Percentiles rank a stretch among this genome's conserved stretches.
phyloP scores from a whole-genome alignment of 495 filamentous ascomycete species.

The Penicillium canariense region DNA sequence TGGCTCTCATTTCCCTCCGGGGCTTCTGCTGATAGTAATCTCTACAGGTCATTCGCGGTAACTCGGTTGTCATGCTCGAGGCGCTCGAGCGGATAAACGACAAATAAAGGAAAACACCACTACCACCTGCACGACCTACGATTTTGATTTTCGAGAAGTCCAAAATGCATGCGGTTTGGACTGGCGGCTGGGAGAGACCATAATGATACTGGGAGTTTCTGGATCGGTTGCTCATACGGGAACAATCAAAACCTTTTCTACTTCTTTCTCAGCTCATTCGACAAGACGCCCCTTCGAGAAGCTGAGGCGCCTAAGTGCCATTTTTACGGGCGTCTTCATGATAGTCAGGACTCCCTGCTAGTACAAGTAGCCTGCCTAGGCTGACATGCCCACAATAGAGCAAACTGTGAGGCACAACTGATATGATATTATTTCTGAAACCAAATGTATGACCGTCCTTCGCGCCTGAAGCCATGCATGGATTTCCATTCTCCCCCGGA shows the following conservation, averaged over 20 bases:
- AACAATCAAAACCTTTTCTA: slow-evolving; percentile 36
- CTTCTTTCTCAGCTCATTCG: slow-evolving; percentile 12
- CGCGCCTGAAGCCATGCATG: slow-evolving; percentile 19
- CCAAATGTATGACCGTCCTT: slow-evolving; percentile 7
- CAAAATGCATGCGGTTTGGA: slow-evolving; percentile 16
- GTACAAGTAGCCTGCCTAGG: neutral
- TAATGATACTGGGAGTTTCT: slow-evolving; percentile 43
- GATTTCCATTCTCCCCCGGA: neutral
- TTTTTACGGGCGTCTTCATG: neutral
- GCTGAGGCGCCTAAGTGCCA: neutral
- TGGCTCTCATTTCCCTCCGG: neutral
- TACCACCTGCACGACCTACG: slow-evolving; percentile 11
- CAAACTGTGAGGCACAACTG: neutral
- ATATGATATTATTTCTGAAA: slow-evolving; percentile 16
- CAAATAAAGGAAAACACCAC: slow-evolving; percentile 34
- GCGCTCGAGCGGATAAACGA: slow-evolving; percentile 61
- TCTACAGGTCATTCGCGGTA: slow-evolving; percentile 73
- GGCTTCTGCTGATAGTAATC: slow-evolving; percentile 4
- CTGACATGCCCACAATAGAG: neutral
- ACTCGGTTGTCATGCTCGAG: slow-evolving; percentile 96
- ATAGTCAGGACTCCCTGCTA: neutral
- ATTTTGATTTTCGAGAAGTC: slow-evolving; percentile 19
- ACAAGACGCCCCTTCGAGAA: neutral
- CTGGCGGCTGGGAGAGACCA: slow-evolving; percentile 16
- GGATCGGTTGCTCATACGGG: slow-evolving; percentile 41